Percentiles rank a stretch among this genome's conserved stretches.
These are phyloP conservation scores for Ophiostoma sp. DNA, from an alignment of 2,329 filamentous ascomycete species.

Conservation along the genomic window DNA sequence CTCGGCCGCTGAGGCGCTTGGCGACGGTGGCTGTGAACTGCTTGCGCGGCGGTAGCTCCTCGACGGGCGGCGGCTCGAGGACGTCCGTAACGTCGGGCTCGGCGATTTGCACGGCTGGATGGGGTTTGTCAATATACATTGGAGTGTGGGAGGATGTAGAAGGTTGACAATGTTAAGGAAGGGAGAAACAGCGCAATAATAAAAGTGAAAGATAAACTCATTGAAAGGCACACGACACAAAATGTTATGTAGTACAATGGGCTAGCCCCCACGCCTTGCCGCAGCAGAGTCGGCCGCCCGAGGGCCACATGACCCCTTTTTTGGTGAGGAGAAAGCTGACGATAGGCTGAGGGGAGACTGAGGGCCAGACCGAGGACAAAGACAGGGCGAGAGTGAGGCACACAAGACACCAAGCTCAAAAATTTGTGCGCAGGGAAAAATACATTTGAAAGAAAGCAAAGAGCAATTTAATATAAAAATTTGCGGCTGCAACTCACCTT, in stretches of 20 bases:
- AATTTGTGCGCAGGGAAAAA: too few relatives aligned
- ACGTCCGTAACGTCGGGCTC: constrained; percentile 45
- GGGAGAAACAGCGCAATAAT: neutral
- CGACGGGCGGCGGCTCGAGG: constrained; percentile 33
- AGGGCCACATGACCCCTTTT: constrained; percentile 13
- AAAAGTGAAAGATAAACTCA: neutral
- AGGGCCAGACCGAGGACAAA: constrained; percentile 4
- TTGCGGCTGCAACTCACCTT: constrained; percentile 25
- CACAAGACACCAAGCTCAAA: neutral
- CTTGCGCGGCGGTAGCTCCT: constrained; percentile 44
- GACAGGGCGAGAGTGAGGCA: neutral
- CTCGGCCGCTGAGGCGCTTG: constrained; percentile 48
- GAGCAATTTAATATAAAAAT: neutral
- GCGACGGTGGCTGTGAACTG: constrained; percentile 48
- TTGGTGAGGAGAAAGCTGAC: neutral
- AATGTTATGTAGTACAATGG: neutral
- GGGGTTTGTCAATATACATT: neutral
- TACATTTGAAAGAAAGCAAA: neutral
- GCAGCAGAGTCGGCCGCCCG: neutral
- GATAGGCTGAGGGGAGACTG: neutral
- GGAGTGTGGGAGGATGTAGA: neutral
- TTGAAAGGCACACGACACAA: neutral
- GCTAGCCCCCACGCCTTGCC: neutral
- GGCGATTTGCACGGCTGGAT: constrained; percentile 58
- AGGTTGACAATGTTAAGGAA: neutral